phyloP scores from a whole-genome alignment of 768 basidiomycete species.

The Paxillus rubicundulus region DNA sequence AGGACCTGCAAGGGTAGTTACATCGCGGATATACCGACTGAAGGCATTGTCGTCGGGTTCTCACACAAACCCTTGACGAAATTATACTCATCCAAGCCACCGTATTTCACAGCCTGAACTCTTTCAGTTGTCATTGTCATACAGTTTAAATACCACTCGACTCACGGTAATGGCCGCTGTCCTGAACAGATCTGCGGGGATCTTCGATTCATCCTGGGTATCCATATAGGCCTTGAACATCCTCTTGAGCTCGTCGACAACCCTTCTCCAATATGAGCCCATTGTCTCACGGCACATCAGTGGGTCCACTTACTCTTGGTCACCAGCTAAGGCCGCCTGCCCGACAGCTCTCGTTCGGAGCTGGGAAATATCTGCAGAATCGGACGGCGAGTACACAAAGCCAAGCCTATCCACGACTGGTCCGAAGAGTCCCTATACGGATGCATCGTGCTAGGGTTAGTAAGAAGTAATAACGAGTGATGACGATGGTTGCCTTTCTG shows the following conservation, averaged over 20 bases:
- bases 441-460: not conserved
- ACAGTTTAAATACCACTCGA: conserved; percentile 1
- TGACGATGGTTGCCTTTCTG: conserved; percentile 46
- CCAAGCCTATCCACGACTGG: conserved; percentile 81
- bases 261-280: conserved; percentile 40
- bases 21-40: conserved; percentile 66
- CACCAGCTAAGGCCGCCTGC: conserved; percentile 48
- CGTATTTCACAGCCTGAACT: conserved; percentile 65
- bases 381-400: conserved; percentile 65
- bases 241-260: conserved; percentile 65
- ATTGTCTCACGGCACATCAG: not conserved
- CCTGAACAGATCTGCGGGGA: conserved; percentile 76
- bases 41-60: conserved; percentile 70
- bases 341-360: conserved; percentile 73
- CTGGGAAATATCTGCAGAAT: conserved; percentile 64
- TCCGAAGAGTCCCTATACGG: conserved; percentile 54
- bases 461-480: not conserved
- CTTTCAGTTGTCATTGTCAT: not conserved
- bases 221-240: conserved; percentile 72
- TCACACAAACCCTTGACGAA: conserved; percentile 66
- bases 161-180: conserved; percentile 53
- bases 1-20: conserved; percentile 30
- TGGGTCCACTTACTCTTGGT: conserved; percentile 32
- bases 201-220: conserved; percentile 70
- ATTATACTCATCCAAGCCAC: conserved; percentile 73